A percentile compares a stretch with the other conserved stretches of the same genome.
These are phyloP conservation scores for Protea cynaroides DNA, from an alignment of 164 flowering plant genomes.

Conservation along the genomic window DNA sequence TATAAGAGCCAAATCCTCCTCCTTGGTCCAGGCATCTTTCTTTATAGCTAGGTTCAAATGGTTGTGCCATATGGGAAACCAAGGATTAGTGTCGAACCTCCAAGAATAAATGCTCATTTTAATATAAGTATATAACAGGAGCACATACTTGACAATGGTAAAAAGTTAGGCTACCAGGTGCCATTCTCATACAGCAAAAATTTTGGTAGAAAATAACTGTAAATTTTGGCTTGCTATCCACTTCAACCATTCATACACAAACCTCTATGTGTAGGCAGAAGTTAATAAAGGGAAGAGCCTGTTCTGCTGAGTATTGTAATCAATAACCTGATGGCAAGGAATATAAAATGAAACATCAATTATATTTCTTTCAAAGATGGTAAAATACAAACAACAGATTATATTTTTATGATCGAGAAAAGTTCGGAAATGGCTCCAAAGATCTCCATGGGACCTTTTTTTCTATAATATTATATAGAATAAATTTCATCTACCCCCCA, in stretches of 20 bases:
- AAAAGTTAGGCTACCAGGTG: neutral
- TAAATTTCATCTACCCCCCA: too few relatives aligned
- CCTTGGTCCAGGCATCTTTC: slow-evolving; percentile 52
- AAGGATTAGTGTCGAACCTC: slow-evolving; percentile 5
- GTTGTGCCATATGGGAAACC: slow-evolving; percentile 56
- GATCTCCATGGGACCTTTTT: too few relatives aligned
- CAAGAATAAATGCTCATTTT: neutral
- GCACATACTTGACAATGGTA: too few relatives aligned
- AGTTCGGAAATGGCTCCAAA: too few relatives aligned
- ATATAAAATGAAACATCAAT: neutral
- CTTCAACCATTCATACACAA: slow-evolving; percentile 98
- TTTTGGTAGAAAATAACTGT: too few relatives aligned
- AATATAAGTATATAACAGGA: too few relatives aligned
- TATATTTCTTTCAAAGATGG: too few relatives aligned
- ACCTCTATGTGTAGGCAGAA: slow-evolving; percentile 92
- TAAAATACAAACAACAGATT: too few relatives aligned
- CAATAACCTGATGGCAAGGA: slow-evolving; percentile 48
- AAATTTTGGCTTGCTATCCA: slow-evolving; percentile 70
- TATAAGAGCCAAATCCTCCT: slow-evolving; percentile 41
- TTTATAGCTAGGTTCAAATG: slow-evolving; percentile 59
- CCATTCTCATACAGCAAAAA: too few relatives aligned
- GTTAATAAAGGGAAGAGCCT: slow-evolving; percentile 97
- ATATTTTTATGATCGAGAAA: too few relatives aligned
- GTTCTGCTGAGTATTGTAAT: slow-evolving; percentile 98
- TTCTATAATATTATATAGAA: too few relatives aligned